A percentile compares a stretch with the other conserved stretches of the same genome.
Conservation (phyloP, 2,329 filamentous ascomycete genomes). For the Hymenoscyphus linearis region DNA sequence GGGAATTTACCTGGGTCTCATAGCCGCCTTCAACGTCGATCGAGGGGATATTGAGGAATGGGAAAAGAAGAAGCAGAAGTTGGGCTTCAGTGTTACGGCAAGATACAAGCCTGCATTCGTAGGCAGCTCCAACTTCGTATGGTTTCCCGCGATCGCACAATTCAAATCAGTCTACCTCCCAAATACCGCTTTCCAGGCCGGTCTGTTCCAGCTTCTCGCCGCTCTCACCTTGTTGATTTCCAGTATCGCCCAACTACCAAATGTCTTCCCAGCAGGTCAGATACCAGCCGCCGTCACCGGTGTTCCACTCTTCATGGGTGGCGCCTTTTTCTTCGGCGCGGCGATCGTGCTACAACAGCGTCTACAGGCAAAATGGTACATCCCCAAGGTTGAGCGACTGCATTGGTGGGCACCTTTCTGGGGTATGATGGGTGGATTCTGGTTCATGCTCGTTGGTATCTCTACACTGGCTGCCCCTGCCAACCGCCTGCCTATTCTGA, state of each 20-base stretch:
- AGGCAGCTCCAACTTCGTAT: conserved; percentile 2
- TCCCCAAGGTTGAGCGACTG: not conserved
- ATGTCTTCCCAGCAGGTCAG: not conserved
- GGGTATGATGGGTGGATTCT: not conserved
- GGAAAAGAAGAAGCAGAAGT: not conserved
- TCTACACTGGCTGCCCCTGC: not conserved
- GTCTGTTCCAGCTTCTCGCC: conserved; percentile 2
- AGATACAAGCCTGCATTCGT: conserved; percentile 2
- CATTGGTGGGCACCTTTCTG: conserved; percentile 4
- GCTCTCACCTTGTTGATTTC: conserved; percentile 1
- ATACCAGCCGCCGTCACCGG: not conserved
- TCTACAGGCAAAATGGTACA: conserved; percentile 4
- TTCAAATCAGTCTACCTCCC: conserved; percentile 1
- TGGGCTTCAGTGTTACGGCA: not conserved
- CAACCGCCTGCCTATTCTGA: not conserved
- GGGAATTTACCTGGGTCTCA: not conserved
- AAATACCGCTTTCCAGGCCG: conserved; percentile 6
- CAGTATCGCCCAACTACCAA: not conserved
- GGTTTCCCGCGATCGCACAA: not conserved
- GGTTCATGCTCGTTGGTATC: conserved; percentile 1
- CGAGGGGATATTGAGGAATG: not conserved
- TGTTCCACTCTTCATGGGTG: not conserved
- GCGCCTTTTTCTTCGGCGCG: not conserved
- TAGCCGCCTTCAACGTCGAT: conserved; percentile 6
- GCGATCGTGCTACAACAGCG: not conserved